These are phyloP conservation scores for Glycine tomentella DNA, from an alignment of 306 rosid genomes.

Conservation along the genomic window DNA sequence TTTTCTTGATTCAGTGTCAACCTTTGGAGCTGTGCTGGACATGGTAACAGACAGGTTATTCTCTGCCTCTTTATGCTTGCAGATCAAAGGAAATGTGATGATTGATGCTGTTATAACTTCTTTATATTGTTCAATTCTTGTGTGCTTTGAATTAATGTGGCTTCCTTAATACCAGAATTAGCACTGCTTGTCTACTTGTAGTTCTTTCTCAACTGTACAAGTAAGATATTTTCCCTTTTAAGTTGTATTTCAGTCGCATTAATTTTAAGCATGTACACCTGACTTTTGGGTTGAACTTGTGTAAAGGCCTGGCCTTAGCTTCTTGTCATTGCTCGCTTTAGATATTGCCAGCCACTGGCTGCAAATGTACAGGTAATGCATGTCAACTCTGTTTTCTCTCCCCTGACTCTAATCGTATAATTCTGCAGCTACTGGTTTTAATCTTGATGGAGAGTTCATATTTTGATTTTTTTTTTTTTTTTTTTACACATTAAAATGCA, in stretches of 20 bases:
- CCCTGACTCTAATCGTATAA: constrained; percentile 15
- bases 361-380: constrained; percentile 92
- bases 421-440: constrained; percentile 25
- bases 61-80: constrained; percentile 26
- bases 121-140: constrained; percentile 19
- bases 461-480: neutral
- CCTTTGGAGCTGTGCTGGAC: constrained; percentile 99
- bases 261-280: constrained; percentile 46
- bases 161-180: constrained; percentile 72
- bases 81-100: constrained; percentile 32
- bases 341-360: constrained; percentile 99
- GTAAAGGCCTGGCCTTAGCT: constrained; percentile 88
- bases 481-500: constrained; percentile 51
- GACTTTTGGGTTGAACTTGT: constrained; percentile 49
- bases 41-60: constrained; percentile 95
- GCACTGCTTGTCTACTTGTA: constrained; percentile 96
- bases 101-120: constrained; percentile 31
- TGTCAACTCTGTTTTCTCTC: constrained; percentile 6
- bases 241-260: constrained; percentile 36
- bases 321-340: constrained; percentile 88
- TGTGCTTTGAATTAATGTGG: constrained; percentile 49
- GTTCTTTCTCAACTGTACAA: constrained; percentile 89
- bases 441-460: constrained; percentile 8
- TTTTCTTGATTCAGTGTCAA: constrained; percentile 76
- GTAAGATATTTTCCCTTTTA: constrained; percentile 54